Evolutionary conservation across 495 filamentous ascomycete genomes (phyloP), one percentile per base, ranked within the genome.

Genomic region (Podospora australis): DNA sequence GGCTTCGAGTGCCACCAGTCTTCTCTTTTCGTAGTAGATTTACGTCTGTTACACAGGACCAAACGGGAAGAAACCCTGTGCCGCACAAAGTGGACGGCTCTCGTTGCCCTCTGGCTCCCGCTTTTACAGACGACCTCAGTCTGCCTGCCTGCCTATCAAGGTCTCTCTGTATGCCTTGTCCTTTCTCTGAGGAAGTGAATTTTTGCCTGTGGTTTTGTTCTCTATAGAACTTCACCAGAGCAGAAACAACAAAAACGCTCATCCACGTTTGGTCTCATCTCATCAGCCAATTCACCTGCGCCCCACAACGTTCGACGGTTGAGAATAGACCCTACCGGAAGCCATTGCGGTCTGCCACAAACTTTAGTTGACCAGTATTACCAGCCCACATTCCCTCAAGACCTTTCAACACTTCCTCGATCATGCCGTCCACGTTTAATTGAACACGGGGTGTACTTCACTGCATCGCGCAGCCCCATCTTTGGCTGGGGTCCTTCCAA

Each of bases 31-130:
- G 32, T 17, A 19, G 29, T 19, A 35, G 7, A 14, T 10, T 20
- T 16, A 4, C 26, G 16, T 29, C 30, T 6, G 45, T 49, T 40
- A 28, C 46, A 53, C 51, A 24, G 49, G 46, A 44, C 16, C 24
- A 42, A 17, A n/a, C 32, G 19, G 32, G 32, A 36, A n/a, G n/a
- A 17, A 36, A 17, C 14, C 14, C 38, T 44, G 39, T 39, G 39
- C 45, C 20, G 39, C 51, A 42, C n/a, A 35, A 39, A 48, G 44
- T 10, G 38, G 43, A 34, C 44, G 28, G 24, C 36, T 44, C 44
- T 53, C 44, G 38, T 46, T 40, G 43, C 25, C 19, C 9, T 25
- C 19, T n/a, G n/a, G n/a, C n/a, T n/a, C n/a, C n/a, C n/a, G n/a
- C n/a, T n/a, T n/a, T 22, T 16, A 4, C 49, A 35, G 6, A 39